A percentile compares a stretch with the other conserved stretches of the same genome.
Conservation (phyloP, 495 filamentous ascomycete genomes). For the Penicillium daleae region DNA sequence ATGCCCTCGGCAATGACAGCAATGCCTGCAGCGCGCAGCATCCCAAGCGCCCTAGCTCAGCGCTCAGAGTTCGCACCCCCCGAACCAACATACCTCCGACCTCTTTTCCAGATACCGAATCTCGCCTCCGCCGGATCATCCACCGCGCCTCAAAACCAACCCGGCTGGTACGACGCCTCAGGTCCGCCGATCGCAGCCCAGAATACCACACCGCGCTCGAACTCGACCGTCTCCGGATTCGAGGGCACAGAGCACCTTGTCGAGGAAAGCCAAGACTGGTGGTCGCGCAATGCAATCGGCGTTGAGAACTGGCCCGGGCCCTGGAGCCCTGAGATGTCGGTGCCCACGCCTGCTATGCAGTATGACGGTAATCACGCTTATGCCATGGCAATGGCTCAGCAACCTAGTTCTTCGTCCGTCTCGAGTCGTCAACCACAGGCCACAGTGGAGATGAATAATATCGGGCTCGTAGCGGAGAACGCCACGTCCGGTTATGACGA, state of each 20-base stretch:
- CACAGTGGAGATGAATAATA: slow-evolving; percentile 5
- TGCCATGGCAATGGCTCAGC: slow-evolving; percentile 21
- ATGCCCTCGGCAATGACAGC: slow-evolving; percentile 28
- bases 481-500: slow-evolving; percentile 14
- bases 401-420: slow-evolving; percentile 6
- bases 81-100: slow-evolving; percentile 44
- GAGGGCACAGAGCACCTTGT: slow-evolving; percentile 54
- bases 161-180: slow-evolving; percentile 36
- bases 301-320: slow-evolving; percentile 52
- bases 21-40: slow-evolving; percentile 27
- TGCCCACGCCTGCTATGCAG: slow-evolving; percentile 8
- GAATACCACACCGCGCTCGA: slow-evolving; percentile 28
- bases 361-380: slow-evolving; percentile 14
- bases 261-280: slow-evolving; percentile 63
- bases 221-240: slow-evolving; percentile 44
- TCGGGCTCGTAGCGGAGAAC: slow-evolving; percentile 4
- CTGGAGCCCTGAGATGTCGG: slow-evolving; percentile 20
- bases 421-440: slow-evolving; percentile 16
- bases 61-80: slow-evolving; percentile 30
- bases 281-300: slow-evolving; percentile 54
- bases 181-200: slow-evolving; percentile 24
- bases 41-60: slow-evolving; percentile 25
- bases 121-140: slow-evolving; percentile 21
- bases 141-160: slow-evolving; percentile 12
- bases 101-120: slow-evolving; percentile 27